Evolutionary conservation across 352 stramenopile genomes (phyloP), one percentile per base, ranked within the genome.

Genomic region (Phytophthora lateralis): DNA sequence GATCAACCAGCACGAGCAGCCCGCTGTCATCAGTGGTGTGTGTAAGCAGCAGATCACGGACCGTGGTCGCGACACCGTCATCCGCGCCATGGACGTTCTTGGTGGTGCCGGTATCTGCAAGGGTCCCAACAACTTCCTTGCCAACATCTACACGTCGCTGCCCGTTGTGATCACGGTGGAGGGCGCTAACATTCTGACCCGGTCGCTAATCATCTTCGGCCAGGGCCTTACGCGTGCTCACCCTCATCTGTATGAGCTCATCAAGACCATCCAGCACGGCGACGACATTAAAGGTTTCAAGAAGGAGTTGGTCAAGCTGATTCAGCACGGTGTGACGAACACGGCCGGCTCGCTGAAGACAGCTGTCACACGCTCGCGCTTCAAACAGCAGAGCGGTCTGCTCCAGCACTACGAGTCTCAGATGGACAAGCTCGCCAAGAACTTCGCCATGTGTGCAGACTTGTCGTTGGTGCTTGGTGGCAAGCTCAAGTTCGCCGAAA

Each of bases 31-130:
- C 60, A 98, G 91, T 57, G 97, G 96, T 34, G 94, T 99, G 39
- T 99, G 98, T 95, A 99, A 99, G 82, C 97, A 99, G 83, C 97
- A 99, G 74, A 98, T 98, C 55, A 99, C 97, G 14, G 79, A 97
- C 60, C 90, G 96, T 60, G 96, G 96, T 62, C 94, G 97, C 66
- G 86, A 97, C 32, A 97, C 96, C 21, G 92, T 99, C 34, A 97
- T 98, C 65, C 94, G 95, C 45, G 97, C 89, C 41, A 99, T 99
- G 97, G 97, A 99, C 62, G 90, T 99, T 60, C 84, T 98, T 8
- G 97, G 96, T 57, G 97, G 97, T 47, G 96, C 96, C 32, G 97
- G 93, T 59, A 99, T 99, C 71, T 99, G 96, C 79, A 96, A 93
- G 69, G 97, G 97, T 32, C 92, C 97, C 15, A 98, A 96, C 65